Evolutionary conservation across 169 alveolate genomes (phyloP).

Genomic region (Toxoplasma gondii): DNA sequence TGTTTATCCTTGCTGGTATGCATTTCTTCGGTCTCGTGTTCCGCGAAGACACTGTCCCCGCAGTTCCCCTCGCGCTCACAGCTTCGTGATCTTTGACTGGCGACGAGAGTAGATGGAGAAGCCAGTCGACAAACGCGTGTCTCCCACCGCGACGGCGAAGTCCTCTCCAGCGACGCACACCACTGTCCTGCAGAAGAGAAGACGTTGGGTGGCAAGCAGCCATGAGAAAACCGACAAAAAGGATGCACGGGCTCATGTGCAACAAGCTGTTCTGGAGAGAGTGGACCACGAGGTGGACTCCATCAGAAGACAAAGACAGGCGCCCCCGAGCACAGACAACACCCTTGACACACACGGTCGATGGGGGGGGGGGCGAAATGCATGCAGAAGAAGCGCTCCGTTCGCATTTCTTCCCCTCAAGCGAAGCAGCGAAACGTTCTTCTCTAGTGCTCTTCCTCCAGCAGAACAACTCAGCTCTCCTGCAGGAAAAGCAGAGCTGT

Average conservation of each 20-base stretch:
- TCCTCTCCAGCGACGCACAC: slow-evolving; percentile 67
- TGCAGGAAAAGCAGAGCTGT: too few species aligned
- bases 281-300: background rate
- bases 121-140: slow-evolving; percentile 70
- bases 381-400: background rate
- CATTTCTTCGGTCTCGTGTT: too few species aligned
- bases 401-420: background rate
- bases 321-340: background rate
- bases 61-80: slow-evolving; percentile 37
- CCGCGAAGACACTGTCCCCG: too few species aligned
- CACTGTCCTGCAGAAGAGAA: slow-evolving; percentile 45
- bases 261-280: too few species aligned
- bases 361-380: background rate
- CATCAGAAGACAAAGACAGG: background rate
- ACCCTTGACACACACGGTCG: background rate
- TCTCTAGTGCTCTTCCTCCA: background rate
- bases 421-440: background rate
- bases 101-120: slow-evolving; percentile 63
- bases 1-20: too few species aligned
- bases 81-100: slow-evolving; percentile 59
- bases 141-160: slow-evolving; percentile 67
- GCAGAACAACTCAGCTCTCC: too few species aligned
- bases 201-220: background rate
- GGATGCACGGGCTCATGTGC: too few species aligned
- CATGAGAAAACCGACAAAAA: background rate